phyloP scores from a whole-genome alignment of 306 rosid genomes.

The Vigna reflexopilosa region DNA sequence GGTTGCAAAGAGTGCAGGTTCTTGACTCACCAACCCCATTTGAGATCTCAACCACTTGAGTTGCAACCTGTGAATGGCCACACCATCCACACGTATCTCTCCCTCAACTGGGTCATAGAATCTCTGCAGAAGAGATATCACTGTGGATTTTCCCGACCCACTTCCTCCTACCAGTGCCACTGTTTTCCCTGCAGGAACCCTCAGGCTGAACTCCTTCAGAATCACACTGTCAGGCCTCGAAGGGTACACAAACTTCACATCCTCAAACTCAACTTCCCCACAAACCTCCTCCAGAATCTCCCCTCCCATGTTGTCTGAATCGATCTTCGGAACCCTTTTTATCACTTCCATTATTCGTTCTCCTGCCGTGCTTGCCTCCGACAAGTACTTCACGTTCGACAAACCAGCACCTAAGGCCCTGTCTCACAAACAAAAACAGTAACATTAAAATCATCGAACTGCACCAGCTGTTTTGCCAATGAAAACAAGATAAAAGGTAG shows the following conservation, averaged over 20 bases:
- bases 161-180: constrained; percentile 87
- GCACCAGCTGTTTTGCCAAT: too few relatives aligned
- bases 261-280: constrained; percentile 74
- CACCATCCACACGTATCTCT: constrained; percentile 73
- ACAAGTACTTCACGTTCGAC: constrained; percentile 80
- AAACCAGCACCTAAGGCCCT: constrained; percentile 83
- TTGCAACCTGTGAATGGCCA: constrained; percentile 62
- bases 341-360: constrained; percentile 82
- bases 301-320: constrained; percentile 76
- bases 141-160: constrained; percentile 94
- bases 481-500: background rate
- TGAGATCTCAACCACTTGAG: constrained; percentile 89
- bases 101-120: constrained; percentile 87
- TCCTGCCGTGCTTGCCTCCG: constrained; percentile 78
- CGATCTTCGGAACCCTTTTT: constrained; percentile 80
- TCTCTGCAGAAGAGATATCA: constrained; percentile 75
- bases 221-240: constrained; percentile 79
- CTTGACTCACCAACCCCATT: constrained; percentile 96
- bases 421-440: constrained; percentile 30
- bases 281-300: constrained; percentile 54
- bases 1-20: constrained; percentile 89
- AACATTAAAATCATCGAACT: background rate
- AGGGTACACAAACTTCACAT: constrained; percentile 75
- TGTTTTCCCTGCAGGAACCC: constrained; percentile 77
- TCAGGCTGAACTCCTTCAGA: constrained; percentile 61